Percentiles rank a stretch among this genome's conserved stretches.
Evolutionary conservation across 176 grass and related monocot genomes (phyloP).

Genomic region (Triticum urartu): DNA sequence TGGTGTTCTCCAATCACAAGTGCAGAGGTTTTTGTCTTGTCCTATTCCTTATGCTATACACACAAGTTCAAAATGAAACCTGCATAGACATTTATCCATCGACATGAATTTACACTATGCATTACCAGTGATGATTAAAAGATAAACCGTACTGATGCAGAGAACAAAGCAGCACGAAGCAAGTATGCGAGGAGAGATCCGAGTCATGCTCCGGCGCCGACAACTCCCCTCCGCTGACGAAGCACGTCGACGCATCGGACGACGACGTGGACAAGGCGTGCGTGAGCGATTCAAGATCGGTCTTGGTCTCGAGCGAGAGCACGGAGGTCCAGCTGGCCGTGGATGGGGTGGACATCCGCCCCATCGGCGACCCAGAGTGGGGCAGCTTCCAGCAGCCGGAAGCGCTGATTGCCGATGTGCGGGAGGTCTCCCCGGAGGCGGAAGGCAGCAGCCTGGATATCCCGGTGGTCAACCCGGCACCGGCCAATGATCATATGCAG

Average conservation of each 20-base stretch:
- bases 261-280: constrained; percentile 96
- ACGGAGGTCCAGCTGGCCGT: constrained; percentile 59
- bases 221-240: constrained; percentile 69
- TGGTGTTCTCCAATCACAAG: constrained; percentile 71
- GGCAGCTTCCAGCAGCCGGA: constrained; percentile 52
- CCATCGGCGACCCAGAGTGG: constrained; percentile 62
- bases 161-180: constrained; percentile 64
- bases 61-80: neutral
- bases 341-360: constrained; percentile 74
- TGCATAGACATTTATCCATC: neutral
- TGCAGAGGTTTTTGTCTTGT: constrained; percentile 63
- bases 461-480: constrained; percentile 62
- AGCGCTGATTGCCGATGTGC: constrained; percentile 68
- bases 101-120: neutral
- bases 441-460: constrained; percentile 81
- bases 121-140: constrained; percentile 13
- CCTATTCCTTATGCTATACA: neutral
- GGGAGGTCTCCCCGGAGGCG: constrained; percentile 72
- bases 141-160: constrained; percentile 32
- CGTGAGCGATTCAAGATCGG: constrained; percentile 61
- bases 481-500: constrained; percentile 48
- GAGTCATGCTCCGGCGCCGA: constrained; percentile 59
- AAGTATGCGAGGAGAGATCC: constrained; percentile 65
- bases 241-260: constrained; percentile 75
- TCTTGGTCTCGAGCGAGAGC: constrained; percentile 49